Percentiles rank a stretch among this genome's conserved stretches.
These are phyloP conservation scores for Lasiodiplodia theobromae DNA, from an alignment of 2,329 filamentous ascomycete genomes.

Conservation along the genomic window DNA sequence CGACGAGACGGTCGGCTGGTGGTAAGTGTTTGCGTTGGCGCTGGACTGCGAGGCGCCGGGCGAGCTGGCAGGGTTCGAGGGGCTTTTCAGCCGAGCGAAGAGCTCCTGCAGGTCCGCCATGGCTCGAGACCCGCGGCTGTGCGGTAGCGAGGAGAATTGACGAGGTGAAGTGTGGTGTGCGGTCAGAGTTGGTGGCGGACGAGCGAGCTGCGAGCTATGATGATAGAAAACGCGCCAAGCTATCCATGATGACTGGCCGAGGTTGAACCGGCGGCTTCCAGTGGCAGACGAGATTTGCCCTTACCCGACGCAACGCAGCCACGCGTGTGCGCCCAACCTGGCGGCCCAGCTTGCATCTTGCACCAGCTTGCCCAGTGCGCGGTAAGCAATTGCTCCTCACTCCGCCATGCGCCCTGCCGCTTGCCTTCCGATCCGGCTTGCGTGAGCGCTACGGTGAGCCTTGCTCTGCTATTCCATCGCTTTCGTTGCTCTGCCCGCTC, in stretches of 20 bases:
- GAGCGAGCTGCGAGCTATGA: slow-evolving; percentile 26
- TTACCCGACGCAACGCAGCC: background rate
- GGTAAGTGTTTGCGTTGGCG: slow-evolving; percentile 47
- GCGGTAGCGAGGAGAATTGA: slow-evolving; percentile 28
- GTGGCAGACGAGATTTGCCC: background rate
- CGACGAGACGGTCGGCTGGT: slow-evolving; percentile 65
- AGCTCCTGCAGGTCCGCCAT: slow-evolving; percentile 56
- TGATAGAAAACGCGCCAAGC: slow-evolving; percentile 21
- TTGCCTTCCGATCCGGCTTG: background rate
- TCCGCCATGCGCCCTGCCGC: background rate
- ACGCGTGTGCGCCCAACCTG: background rate
- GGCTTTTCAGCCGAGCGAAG: slow-evolving; percentile 51
- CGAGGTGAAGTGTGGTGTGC: slow-evolving; percentile 13
- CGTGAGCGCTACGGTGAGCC: background rate
- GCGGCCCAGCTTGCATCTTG: background rate
- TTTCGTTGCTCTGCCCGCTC: slow-evolving; percentile 10
- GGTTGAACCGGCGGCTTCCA: background rate
- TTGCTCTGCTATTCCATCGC: background rate
- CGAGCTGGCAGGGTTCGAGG: slow-evolving; percentile 33
- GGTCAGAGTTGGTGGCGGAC: slow-evolving; percentile 21
- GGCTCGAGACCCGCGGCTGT: slow-evolving; percentile 18
- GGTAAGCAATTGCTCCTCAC: background rate
- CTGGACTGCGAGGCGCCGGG: slow-evolving; percentile 28
- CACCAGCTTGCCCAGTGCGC: too few relatives aligned
- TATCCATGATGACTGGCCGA: background rate